phyloP scores from a whole-genome alignment of 2,329 filamentous ascomycete species.

The Macrophomina pseudophaseolina region DNA sequence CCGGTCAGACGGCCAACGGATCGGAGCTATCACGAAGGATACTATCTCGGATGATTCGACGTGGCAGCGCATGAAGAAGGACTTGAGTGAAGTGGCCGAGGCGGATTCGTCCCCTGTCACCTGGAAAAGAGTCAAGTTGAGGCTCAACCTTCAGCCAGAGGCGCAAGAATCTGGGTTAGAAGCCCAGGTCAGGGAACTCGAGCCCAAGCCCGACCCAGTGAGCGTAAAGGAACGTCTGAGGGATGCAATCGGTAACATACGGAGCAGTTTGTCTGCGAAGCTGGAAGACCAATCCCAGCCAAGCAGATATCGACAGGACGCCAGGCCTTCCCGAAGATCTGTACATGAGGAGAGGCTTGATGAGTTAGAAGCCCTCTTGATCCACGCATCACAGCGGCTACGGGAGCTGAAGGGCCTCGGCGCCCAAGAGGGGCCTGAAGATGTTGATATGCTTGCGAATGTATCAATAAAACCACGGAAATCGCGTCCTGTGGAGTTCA shows the following conservation, averaged over 20 bases:
- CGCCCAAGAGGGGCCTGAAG: not conserved
- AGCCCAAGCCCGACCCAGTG: not conserved
- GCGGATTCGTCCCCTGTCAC: not conserved
- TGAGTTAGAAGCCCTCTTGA: not conserved
- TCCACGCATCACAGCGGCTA: not conserved
- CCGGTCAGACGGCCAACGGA: not conserved
- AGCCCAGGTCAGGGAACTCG: not conserved
- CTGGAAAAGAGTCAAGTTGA: not conserved
- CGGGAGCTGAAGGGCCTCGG: not conserved
- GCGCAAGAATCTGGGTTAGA: not conserved
- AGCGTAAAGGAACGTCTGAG: constrained; percentile 1
- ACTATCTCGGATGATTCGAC: constrained; percentile 1
- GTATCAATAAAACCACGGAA: too few relatives aligned
- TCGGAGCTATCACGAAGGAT: constrained; percentile 5
- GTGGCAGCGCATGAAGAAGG: constrained; percentile 11
- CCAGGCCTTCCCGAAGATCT: not conserved
- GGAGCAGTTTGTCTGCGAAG: not conserved
- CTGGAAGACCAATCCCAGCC: not conserved
- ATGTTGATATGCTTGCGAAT: too few relatives aligned
- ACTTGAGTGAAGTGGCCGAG: not conserved
- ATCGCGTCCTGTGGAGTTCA: not conserved
- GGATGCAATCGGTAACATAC: not conserved
- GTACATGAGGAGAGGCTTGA: constrained; percentile 6
- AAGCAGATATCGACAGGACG: constrained; percentile 12
- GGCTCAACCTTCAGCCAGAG: not conserved